A percentile compares a stretch with the other conserved stretches of the same genome.
Conservation (phyloP, 2,329 filamentous ascomycete genomes). For the Neopestalotiopsis rosae region DNA sequence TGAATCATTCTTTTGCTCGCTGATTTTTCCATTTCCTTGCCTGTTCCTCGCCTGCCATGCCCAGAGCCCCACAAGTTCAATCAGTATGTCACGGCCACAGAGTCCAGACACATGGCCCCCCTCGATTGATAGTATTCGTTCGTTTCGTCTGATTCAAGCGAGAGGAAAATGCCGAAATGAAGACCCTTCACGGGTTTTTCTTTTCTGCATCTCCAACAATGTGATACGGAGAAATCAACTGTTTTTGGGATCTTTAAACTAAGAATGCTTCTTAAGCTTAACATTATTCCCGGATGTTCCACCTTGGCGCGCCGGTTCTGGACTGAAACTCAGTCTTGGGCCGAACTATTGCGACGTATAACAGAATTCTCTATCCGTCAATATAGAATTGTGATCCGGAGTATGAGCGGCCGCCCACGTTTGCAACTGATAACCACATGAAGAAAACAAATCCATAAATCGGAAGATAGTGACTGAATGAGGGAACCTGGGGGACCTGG, state of each 20-base stretch:
- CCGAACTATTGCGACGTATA: neutral
- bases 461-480: neutral
- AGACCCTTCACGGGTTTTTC: neutral
- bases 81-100: no score
- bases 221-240: conserved; percentile 1
- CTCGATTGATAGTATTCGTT: neutral
- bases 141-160: neutral
- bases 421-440: neutral
- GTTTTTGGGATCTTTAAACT: neutral
- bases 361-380: neutral
- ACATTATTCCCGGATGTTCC: conserved; percentile 8
- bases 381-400: neutral
- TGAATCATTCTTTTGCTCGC: neutral
- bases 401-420: neutral
- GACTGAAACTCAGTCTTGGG: neutral
- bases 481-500: neutral
- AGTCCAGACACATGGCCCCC: neutral
- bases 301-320: conserved; percentile 11
- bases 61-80: neutral
- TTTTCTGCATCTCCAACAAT: neutral
- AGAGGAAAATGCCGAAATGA: neutral
- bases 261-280: neutral
- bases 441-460: neutral
- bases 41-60: neutral
- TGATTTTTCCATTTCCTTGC: neutral